Evolutionary conservation across 352 stramenopile genomes (phyloP).

Genomic region (Albugo laibachii): DNA sequence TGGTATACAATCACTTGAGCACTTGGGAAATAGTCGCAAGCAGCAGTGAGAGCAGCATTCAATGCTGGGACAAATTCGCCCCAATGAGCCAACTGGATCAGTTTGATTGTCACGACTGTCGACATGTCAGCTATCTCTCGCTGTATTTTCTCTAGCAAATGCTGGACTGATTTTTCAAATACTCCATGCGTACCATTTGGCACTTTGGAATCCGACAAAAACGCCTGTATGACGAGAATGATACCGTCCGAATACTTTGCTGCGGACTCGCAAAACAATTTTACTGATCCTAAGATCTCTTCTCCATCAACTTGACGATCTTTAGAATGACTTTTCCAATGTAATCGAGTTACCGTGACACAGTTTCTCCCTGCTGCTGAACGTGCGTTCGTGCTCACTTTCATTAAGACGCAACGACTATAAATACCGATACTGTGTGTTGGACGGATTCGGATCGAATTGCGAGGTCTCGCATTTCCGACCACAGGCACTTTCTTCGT

Average conservation of each 20-base stretch:
- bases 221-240: constrained; percentile 33
- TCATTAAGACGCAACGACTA: no score
- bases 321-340: constrained; percentile 48
- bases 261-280: constrained; percentile 24
- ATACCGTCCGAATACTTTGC: constrained; percentile 25
- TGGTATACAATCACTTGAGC: constrained; percentile 61
- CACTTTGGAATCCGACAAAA: not conserved
- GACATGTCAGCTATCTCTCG: constrained; percentile 1
- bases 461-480: no score
- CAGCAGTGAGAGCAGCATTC: constrained; percentile 80
- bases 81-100: constrained; percentile 89
- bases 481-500: no score
- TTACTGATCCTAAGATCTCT: constrained; percentile 23
- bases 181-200: not conserved
- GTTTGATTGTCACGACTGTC: constrained; percentile 12
- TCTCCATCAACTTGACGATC: constrained; percentile 19
- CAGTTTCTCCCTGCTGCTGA: no score
- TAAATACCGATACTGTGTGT: no score
- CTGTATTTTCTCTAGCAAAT: constrained; percentile 20
- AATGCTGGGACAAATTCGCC: constrained; percentile 89
- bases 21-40: constrained; percentile 27
- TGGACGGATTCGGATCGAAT: no score
- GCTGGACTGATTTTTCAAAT: constrained; percentile 21
- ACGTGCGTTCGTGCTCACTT: no score
- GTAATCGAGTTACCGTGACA: constrained; percentile 20